Base-by-base conservation (phyloP, 257 asterid genomes). In the Nyctanthes arbortristis region DNA sequence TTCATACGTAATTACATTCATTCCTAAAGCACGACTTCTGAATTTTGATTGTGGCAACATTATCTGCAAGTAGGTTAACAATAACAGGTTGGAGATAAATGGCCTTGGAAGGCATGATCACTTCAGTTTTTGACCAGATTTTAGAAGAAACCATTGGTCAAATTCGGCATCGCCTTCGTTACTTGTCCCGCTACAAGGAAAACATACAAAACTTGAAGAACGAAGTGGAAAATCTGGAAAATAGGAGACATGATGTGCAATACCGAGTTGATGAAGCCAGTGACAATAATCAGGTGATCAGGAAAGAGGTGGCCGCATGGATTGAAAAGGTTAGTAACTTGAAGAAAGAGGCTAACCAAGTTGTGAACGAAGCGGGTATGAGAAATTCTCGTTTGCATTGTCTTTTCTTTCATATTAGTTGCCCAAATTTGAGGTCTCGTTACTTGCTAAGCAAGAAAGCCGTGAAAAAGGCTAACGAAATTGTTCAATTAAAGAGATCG, bases 361-460 rank as follows among this genome's bases (percentile, higher is more conserved):
- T 72, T 29, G 2, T 31, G 0, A n/a, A n/a, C n/a, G 36, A 3
- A n/a, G n/a, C n/a, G 30, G 7, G 25, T 24, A 0, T 7, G 29
- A n/a, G 0, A 11, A 68, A 36, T 11, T 30, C 32, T 58, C 29
- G 16, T 57, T 11, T 4, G n/a, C 29, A 29, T 9, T 65, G 55
- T 16, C 14, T n/a, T n/a, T n/a, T 30, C 4, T 6, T 32, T 7
- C 4, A n/a, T n/a, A n/a, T 0, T 52, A 34, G 65, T 20, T 31
- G 33, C 28, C 45, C 34, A 5, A 59, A 55, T 58, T 0, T 68
- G 31, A 74, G 29, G 55, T 49, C 70, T n/a, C 69, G 49, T 4
- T 49, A 61, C 32, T 43, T 0, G 0, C 2, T 52, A 1, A 52
- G 70, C 49, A 61, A 22, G 32, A 34, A 20, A 47, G 69, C 70